Percentiles rank a stretch among this genome's conserved stretches.
Conservation (phyloP, 768 basidiomycete species). For the Suillus discolor region DNA sequence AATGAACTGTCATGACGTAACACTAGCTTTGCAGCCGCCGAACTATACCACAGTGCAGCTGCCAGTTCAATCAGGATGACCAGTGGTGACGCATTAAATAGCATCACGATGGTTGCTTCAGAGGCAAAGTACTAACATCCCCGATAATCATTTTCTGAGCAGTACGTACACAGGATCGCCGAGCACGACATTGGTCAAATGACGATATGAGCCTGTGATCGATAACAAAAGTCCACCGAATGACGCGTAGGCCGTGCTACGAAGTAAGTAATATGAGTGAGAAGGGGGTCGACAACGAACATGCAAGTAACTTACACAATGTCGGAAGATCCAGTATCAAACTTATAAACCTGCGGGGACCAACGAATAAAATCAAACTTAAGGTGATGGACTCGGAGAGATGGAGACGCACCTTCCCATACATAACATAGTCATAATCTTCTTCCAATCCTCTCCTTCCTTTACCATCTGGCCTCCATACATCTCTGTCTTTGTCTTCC, state of each 20-base stretch:
- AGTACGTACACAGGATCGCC: constrained; percentile 93
- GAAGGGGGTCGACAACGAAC: constrained; percentile 6
- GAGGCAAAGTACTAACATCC: background rate
- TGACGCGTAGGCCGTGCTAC: constrained; percentile 91
- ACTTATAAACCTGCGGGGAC: background rate
- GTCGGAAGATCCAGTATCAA: constrained; percentile 6
- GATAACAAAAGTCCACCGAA: constrained; percentile 97
- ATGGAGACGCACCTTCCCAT: constrained; percentile 73
- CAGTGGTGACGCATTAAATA: background rate
- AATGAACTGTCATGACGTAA: background rate
- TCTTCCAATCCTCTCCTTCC: constrained; percentile 82
- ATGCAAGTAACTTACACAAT: constrained; percentile 65
- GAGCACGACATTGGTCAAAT: constrained; percentile 88
- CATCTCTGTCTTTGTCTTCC: constrained; percentile 62
- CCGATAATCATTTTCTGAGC: constrained; percentile 63
- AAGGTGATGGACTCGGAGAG: background rate
- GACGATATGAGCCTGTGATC: constrained; percentile 87
- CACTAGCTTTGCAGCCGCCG: background rate
- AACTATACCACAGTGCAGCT: background rate
- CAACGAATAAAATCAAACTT: constrained; percentile 11
- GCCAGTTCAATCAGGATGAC: background rate
- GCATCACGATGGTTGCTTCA: too few relatives aligned
- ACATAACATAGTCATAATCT: constrained; percentile 99
- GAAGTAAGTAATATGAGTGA: background rate
- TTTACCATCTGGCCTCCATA: constrained; percentile 86